These are phyloP conservation scores for Rhodomyrtus tomentosa DNA, from an alignment of 345 rosid species.

Conservation along the genomic window DNA sequence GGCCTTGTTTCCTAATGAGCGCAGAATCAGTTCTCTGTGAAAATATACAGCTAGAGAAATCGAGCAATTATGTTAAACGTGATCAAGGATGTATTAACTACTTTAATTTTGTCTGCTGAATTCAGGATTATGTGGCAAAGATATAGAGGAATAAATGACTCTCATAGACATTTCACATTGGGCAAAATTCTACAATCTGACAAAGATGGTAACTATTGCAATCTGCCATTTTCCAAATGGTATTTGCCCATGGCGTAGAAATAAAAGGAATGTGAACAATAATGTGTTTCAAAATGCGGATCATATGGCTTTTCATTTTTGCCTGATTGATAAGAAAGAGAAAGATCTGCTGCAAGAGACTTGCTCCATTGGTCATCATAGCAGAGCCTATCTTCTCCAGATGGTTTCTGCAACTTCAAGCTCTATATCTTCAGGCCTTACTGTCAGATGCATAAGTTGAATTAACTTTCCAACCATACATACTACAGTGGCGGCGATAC, in stretches of 20 bases:
- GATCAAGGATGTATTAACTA: neutral
- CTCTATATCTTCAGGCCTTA: neutral
- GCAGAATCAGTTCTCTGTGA: neutral
- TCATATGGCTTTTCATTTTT: neutral
- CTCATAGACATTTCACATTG: neutral
- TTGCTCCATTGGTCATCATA: no score
- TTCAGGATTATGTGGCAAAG: neutral
- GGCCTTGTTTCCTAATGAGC: neutral
- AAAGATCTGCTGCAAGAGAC: neutral
- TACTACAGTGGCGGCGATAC: neutral
- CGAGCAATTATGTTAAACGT: fast-evolving
- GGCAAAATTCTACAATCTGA: neutral
- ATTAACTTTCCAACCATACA: neutral
- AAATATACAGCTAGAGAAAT: neutral
- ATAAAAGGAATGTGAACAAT: neutral
- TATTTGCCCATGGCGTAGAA: neutral
- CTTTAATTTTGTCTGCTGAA: neutral
- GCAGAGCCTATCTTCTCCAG: neutral
- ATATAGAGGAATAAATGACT: neutral
- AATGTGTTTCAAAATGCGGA: neutral
- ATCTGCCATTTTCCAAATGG: neutral
- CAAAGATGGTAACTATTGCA: neutral
- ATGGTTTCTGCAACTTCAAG: neutral
- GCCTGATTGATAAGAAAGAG: fast-evolving
- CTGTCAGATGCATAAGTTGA: neutral